A percentile compares a stretch with the other conserved stretches of the same genome.
Evolutionary conservation across 2,329 filamentous ascomycete species (phyloP).

Genomic region (Sporothrix luriei): DNA sequence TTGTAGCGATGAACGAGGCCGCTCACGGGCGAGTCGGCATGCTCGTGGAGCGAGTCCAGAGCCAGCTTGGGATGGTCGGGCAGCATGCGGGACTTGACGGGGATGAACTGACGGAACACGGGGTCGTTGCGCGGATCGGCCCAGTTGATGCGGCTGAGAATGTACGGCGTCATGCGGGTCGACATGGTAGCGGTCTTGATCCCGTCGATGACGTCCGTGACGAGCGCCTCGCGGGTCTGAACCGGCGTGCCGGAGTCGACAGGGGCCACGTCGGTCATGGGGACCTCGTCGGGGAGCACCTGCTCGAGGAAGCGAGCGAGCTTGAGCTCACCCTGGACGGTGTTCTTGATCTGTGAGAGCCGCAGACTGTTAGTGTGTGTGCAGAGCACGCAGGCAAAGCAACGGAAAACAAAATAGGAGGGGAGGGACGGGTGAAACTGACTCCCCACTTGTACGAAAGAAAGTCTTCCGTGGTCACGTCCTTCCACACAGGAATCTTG

Average conservation of each 20-base stretch:
- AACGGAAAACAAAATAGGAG: background rate
- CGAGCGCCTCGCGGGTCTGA: slow-evolving; percentile 56
- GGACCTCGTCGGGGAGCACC: slow-evolving; percentile 55
- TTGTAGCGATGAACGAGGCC: slow-evolving; percentile 66
- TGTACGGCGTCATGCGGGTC: slow-evolving; percentile 62
- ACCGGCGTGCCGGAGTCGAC: slow-evolving; percentile 39
- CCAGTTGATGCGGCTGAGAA: slow-evolving; percentile 63
- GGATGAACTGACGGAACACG: slow-evolving; percentile 63
- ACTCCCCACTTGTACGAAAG: slow-evolving; percentile 59
- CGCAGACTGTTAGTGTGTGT: background rate
- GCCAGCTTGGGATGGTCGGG: slow-evolving; percentile 58
- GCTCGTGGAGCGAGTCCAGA: slow-evolving; percentile 63
- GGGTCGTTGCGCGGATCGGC: slow-evolving; percentile 60
- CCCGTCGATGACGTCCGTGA: slow-evolving; percentile 57
- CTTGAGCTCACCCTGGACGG: slow-evolving; percentile 52
- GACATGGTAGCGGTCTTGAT: slow-evolving; percentile 61
- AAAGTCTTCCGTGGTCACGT: slow-evolving; percentile 53
- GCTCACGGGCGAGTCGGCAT: slow-evolving; percentile 56
- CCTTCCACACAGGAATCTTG: slow-evolving; percentile 52
- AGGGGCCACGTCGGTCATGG: slow-evolving; percentile 39
- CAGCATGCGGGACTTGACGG: slow-evolving; percentile 55
- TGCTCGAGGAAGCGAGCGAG: slow-evolving; percentile 54
- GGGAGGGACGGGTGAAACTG: slow-evolving; percentile 43
- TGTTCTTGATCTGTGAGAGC: slow-evolving; percentile 49
- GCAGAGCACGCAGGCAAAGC: background rate